Evolutionary conservation across 176 grass and related monocot genomes (phyloP), one percentile per base, ranked within the genome.

Genomic region (Oryza glaberrima): DNA sequence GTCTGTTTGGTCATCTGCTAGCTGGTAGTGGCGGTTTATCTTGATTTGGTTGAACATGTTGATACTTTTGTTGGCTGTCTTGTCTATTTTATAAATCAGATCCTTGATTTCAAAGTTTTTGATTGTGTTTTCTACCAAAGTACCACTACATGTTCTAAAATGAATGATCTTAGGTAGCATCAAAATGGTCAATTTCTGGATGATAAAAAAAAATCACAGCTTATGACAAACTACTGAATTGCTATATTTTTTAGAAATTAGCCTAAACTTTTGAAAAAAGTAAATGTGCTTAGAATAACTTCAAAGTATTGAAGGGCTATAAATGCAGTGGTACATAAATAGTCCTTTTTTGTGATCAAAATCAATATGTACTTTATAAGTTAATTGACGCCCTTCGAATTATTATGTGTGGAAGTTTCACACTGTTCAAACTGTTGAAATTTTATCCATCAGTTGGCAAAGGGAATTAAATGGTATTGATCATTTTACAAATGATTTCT

Each of bases 401-500:
- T 47, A 54, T 49, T 35, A 23, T 38, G 30, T 54, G 12, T 81
- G 69, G 34, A 58, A 28, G 72, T 51, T 75, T 14, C n/a, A 16
- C 23, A 30, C 13, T 17, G 8, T 72, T 46, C 40, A 44, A 72
- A 72, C 14, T 73, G 28, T 77, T 40, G 75, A 60, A 61, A 22
- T 61, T 77, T 77, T 48, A 2, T 10, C n/a, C 47, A 23, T 35
- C 34, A 13, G 56, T n/a, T 56, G 41, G 19, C 28, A 69, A 81
- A 54, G 44, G 20, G 36, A 82, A 82, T 64, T 34, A 69, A 52
- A 80, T 49, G 65, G 51, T 35, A 17, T 15, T 82, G 51, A 61
- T 6, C 68, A 72, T 52, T 73, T 44, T 82, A 64, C 20, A 73
- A 76, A 76, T 85, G 40, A 63, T 46, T 30, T 25, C 6, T 44